Evolutionary conservation across 2,329 filamentous ascomycete genomes (phyloP), one percentile per base, ranked within the genome.

Genomic region (Colletotrichum tanaceti): DNA sequence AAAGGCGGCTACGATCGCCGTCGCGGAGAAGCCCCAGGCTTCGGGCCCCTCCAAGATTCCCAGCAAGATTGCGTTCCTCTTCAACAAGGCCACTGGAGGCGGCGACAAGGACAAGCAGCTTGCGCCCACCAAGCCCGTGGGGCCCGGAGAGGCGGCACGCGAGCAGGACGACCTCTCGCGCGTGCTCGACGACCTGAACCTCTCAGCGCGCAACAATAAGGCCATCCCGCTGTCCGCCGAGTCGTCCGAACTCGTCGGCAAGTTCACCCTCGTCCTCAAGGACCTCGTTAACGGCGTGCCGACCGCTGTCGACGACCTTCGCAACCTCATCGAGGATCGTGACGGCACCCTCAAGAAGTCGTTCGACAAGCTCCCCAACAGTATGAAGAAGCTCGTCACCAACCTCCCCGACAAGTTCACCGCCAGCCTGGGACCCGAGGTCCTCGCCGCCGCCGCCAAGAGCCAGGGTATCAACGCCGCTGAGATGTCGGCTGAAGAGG

Each of bases 201-300:
- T 97, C 39, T 88, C 91, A 5, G 92, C 93, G 6, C 87, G 91
- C 72, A 94, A 97, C 83, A 96, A 97, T 81, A 91, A 90, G 66
- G 93, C 93, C 69, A 93, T 98, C 78, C 91, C 90, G 14, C 87
- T 97, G 65, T 93, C 92, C n/a, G 87, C 89, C 68, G 94, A 97
- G 73, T 95, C 93, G 0, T 90, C 93, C 70, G 91, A 93, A 71
- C 86, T 97, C 38, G 87, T 97, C 59, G 87, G 89, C 62, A 89
- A 90, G 71, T 99, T 99, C 84, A 97, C 93, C 1, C 85, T 94
- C 64, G 90, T 98, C 41, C 91, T 99, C 76, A 96, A 95, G 77
- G 96, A 99, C 77, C 87, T 98, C 18, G 88, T 96, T 74, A 94
- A 94, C 77, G 96, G 96, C 70, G 96, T 93, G 1, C 96, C 96